These are phyloP conservation scores for Chaetothyriales sp. DNA, from an alignment of 2,329 filamentous ascomycete genomes.

Conservation along the genomic window DNA sequence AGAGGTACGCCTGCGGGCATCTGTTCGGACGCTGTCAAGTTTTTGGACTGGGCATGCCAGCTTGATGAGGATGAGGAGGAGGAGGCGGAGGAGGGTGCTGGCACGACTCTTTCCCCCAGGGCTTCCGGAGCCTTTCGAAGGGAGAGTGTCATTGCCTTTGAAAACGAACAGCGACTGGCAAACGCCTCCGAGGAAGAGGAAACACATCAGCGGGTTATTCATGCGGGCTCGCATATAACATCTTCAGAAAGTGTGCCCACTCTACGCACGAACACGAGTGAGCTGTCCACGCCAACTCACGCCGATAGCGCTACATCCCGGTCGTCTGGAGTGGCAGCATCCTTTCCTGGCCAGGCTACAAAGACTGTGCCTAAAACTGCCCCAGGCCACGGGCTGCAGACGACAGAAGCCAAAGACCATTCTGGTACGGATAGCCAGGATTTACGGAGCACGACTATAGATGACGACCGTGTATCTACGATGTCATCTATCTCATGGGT, in stretches of 20 bases:
- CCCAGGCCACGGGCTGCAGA: too few relatives aligned
- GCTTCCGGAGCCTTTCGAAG: conserved; percentile 5
- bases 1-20: conserved; percentile 72
- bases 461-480: conserved; percentile 15
- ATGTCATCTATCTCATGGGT: conserved; percentile 19
- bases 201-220: conserved; percentile 1
- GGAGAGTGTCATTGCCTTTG: conserved; percentile 16
- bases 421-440: neutral
- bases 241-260: neutral
- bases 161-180: conserved; percentile 17
- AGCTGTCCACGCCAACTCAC: conserved; percentile 5
- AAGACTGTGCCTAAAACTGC: neutral
- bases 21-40: conserved; percentile 62
- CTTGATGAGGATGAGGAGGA: conserved; percentile 26
- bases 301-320: neutral
- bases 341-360: neutral
- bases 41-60: conserved; percentile 59
- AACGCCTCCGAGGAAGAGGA: conserved; percentile 14
- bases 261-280: conserved; percentile 10
- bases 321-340: neutral
- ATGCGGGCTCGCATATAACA: neutral
- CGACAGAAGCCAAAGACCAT: neutral
- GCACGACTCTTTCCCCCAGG: conserved; percentile 10
- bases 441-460: neutral
- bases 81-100: conserved; percentile 21